Base-by-base conservation (phyloP, 148 eudicot species). In the Simmondsia chinensis region DNA sequence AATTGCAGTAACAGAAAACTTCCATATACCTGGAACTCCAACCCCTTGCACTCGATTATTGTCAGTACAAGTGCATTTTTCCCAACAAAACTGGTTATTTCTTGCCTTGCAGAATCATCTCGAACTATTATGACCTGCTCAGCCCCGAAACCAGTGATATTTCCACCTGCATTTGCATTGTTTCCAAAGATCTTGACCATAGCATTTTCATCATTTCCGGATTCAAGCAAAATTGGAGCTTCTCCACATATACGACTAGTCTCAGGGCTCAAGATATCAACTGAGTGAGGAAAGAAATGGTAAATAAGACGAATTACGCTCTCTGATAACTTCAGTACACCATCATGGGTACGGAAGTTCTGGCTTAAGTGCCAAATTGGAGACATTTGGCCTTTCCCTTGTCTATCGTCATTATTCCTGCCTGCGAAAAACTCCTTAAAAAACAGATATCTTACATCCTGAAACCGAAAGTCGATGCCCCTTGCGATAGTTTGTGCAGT, bases 401-500 rank as follows among this genome's bases (percentile, higher is more conserved):
- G 47, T 37, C 45, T 66, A 27, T 61, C n/a, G 41, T 56, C 59
- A 42, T 19, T 33, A 36, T 21, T 52, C 17, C 62, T 47, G 23
- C 56, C 55, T 62, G n/a, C 19, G 7, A 82, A 9, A 54, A 82
- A 82, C 75, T 82, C 75, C 1, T 59, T 72, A 34, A 65, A 78
- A 32, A 78, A 82, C 17, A 82, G 30, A 24, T 70, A 69, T 61
- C 83, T 33, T 34, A 82, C 63, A 46, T 78, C 94, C 53, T 82
- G 69, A 42, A 79, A 80, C 32, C 87, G 50, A 29, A 84, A 84
- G 55, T 84, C 94, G 20, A 84, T 67, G 11, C 94, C 94, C 47
- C 85, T 63, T 18, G 94, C 88, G 49, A 84, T 84, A 1, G 94
- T 84, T 22, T 84, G 94, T 4, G 94, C 94, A 4, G 88, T 84